These are phyloP conservation scores for Penicillium robsamsonii DNA, from an alignment of 495 filamentous ascomycete species.

Conservation along the genomic window DNA sequence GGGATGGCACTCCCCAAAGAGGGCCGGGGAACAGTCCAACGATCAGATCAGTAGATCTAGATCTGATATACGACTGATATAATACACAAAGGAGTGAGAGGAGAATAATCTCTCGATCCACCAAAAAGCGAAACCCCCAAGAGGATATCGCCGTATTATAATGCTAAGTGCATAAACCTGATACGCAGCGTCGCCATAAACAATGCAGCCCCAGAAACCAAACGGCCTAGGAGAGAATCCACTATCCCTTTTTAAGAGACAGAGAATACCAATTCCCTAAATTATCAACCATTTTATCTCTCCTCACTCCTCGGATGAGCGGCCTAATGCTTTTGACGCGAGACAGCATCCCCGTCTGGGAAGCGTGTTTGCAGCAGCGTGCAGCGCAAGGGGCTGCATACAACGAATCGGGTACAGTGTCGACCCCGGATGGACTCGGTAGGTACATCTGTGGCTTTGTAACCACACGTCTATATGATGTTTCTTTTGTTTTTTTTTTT, in stretches of 20 bases:
- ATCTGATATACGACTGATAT: background rate
- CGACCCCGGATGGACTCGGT: slow-evolving; percentile 6
- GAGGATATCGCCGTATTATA: slow-evolving; percentile 9
- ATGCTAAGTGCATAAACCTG: background rate
- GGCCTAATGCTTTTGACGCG: slow-evolving; percentile 13
- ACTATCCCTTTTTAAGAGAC: slow-evolving; percentile 19
- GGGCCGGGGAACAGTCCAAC: background rate
- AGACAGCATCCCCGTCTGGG: slow-evolving; percentile 21
- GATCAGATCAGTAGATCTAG: background rate
- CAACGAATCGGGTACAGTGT: slow-evolving; percentile 14
- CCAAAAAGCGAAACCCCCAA: background rate
- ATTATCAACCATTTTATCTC: slow-evolving; percentile 20
- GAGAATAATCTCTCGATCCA: background rate
- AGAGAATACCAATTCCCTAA: slow-evolving; percentile 7
- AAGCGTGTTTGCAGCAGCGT: slow-evolving; percentile 17
- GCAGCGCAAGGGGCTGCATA: slow-evolving; percentile 25
- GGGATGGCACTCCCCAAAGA: background rate
- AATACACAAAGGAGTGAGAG: slow-evolving; percentile 9
- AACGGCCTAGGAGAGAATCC: slow-evolving; percentile 21
- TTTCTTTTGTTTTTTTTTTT: background rate
- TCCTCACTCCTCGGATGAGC: slow-evolving; percentile 26
- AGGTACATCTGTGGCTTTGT: background rate
- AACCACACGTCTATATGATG: background rate
- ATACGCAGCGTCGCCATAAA: slow-evolving; percentile 13
- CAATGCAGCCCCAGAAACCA: slow-evolving; percentile 14